Evolutionary conservation across 2,329 filamentous ascomycete genomes (phyloP), one percentile per base, ranked within the genome.

Genomic region (Colletotrichum lini): DNA sequence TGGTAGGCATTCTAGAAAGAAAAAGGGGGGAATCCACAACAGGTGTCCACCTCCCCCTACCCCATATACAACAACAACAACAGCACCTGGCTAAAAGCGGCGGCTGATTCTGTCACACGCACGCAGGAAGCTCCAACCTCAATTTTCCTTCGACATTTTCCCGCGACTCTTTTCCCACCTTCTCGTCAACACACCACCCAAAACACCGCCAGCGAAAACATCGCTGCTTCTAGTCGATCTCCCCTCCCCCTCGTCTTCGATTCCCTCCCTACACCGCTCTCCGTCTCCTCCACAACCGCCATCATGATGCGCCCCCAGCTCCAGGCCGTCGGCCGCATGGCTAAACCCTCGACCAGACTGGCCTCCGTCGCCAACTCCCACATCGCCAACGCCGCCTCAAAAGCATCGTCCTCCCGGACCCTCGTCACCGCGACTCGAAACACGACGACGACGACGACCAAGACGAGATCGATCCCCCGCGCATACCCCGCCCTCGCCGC

Each of bases 261-360:
- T 30, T 18, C 10, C 10, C 21, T 38, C 9, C 10, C 21, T 12
- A 9, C 12, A 16, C 50, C 58, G 2, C 12, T 2, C 16, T 9
- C 26, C 10, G 9, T 38, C 35, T 13, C 12, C 7, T 13, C 3
- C 35, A 15, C 40, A 45, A 13, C 18, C 49, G 45, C 40, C 30
- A 68, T 30, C 13, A 71, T 71, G 69, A 71, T 71, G 65, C 69
- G 69, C 69, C 40, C 69, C 18, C 69, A 69, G 69, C 58, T 71
- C 40, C 69, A 71, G 18, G 49, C 69, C 65, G 69, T 56, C 45
- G 58, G 69, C 53, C 69, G 69, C 26, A 66, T 71, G 58, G 69
- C 65, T 47, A 61, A 54, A 12, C 69, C 69, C 58, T 52, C 47
- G 50, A 61, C 61, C 40, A 71, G 65, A 64, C 38, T 69, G 30